Evolutionary conservation across 345 rosid genomes (phyloP), one percentile per base, ranked within the genome.

Genomic region (Syzygium aqueum): DNA sequence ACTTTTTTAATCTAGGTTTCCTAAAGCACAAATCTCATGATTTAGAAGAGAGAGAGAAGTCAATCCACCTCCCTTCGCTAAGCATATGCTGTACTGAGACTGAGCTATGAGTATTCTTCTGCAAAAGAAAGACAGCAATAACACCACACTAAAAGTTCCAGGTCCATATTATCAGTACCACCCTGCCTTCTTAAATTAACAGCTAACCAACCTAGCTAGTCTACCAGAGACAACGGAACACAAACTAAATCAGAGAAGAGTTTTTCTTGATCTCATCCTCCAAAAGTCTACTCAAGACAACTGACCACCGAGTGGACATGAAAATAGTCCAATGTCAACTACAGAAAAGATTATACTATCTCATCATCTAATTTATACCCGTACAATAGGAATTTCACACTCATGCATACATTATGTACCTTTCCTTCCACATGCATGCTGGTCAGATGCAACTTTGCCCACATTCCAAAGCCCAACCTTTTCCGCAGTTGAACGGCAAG

Each of bases 361-460:
- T 67, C 78, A 33, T 67, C 78, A 73, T 73, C 82, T 61, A 27
- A 59, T 16, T 37, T 37, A 40, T 0, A 5, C 49, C 82, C 37
- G 49, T 73, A 37, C 49, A 9, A 73, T 37, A 37, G 49, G 82
- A 73, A 73, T 73, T 30, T 37, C 49, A 73, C 1, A 5, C 49
- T 73, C 82, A 33, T 19, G 27, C 49, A 37, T 12, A 14, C 2
- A 0, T 73, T 37, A 2, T 30, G n/a, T 92, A 96, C 99, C 99
- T 96, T 97, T 88, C 99, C 99, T 91, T 96, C 98, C n/a, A 97
- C 94, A 90, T 97, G 99, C 98, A 97, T 96, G 89, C 97, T 95
- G 30, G 99, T 97, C 87, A 97, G 84, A 90, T 97, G 99, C 93
- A 97, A 91, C 94, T 94, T 97, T 28, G 99, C 90, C 97, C 94